These are phyloP conservation scores for Camillea tinctor DNA, from an alignment of 2,329 filamentous ascomycete species.

Conservation along the genomic window DNA sequence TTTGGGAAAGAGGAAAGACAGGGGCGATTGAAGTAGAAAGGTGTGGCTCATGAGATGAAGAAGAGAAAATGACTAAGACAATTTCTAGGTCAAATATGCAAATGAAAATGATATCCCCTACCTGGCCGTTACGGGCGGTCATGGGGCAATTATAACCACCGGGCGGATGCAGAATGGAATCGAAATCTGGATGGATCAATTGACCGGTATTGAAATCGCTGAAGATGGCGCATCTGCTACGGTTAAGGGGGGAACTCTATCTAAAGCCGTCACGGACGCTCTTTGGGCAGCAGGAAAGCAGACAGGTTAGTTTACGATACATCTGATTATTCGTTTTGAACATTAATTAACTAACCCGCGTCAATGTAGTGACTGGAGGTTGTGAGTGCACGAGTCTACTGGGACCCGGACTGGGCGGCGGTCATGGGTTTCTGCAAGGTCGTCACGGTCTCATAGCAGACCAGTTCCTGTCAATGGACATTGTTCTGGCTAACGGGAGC, in stretches of 20 bases:
- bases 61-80: conserved; percentile 15
- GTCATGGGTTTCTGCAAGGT: conserved; percentile 55
- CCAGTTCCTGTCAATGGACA: conserved; percentile 49
- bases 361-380: conserved; percentile 35
- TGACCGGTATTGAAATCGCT: conserved; percentile 36
- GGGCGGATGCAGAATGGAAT: conserved; percentile 40
- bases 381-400: conserved; percentile 48
- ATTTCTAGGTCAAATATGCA: conserved; percentile 36
- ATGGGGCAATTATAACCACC: conserved; percentile 39
- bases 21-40: too few species aligned
- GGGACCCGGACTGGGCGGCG: conserved; percentile 55
- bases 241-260: conserved; percentile 39
- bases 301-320: conserved; percentile 28
- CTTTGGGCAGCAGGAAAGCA: conserved; percentile 44
- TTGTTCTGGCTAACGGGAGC: conserved; percentile 51
- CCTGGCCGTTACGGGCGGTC: conserved; percentile 38
- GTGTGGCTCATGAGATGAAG: too few species aligned
- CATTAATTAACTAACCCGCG: neutral
- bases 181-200: conserved; percentile 37
- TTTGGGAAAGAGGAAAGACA: too few species aligned
- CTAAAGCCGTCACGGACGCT: conserved; percentile 36
- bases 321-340: neutral
- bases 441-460: conserved; percentile 53
- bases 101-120: conserved; percentile 37
- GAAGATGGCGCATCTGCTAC: conserved; percentile 36